Percentiles rank a stretch among this genome's conserved stretches.
These are phyloP conservation scores for Linanthus parryae DNA, from an alignment of 148 eudicot species.

Conservation along the genomic window DNA sequence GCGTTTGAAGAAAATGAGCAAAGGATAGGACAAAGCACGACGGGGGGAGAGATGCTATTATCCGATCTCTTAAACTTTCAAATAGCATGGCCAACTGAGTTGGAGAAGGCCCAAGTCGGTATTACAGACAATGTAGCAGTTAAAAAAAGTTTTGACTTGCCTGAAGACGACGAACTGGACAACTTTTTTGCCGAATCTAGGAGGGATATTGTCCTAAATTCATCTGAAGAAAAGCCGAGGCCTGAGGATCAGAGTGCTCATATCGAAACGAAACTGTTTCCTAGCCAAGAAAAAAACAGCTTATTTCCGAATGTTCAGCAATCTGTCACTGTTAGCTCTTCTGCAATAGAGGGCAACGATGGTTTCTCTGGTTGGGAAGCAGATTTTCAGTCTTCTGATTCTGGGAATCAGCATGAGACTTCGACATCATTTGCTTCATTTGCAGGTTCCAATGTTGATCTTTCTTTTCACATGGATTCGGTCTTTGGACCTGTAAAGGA, in stretches of 20 bases:
- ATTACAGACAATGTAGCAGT: slow-evolving; percentile 15
- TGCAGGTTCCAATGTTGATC: slow-evolving; percentile 22
- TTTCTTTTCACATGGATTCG: slow-evolving; percentile 37
- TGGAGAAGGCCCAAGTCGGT: slow-evolving; percentile 30
- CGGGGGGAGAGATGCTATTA: slow-evolving; percentile 33
- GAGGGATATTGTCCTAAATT: slow-evolving; percentile 16
- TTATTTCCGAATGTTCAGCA: slow-evolving; percentile 31
- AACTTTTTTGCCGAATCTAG: slow-evolving; percentile 35
- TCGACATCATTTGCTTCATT: slow-evolving; percentile 11
- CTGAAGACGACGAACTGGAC: slow-evolving; percentile 47
- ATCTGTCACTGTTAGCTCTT: slow-evolving; percentile 22
- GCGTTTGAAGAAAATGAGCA: slow-evolving; percentile 26
- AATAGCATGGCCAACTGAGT: slow-evolving; percentile 64
- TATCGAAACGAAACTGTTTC: slow-evolving; percentile 22
- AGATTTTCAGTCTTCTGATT: slow-evolving; percentile 63
- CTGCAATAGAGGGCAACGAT: slow-evolving; percentile 21
- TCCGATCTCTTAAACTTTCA: slow-evolving; percentile 62
- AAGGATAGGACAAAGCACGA: slow-evolving; percentile 35
- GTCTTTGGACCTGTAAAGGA: slow-evolving; percentile 26
- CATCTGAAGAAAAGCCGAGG: slow-evolving; percentile 17
- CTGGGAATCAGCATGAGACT: slow-evolving; percentile 17
- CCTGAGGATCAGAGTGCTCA: slow-evolving; percentile 14
- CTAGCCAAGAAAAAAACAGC: slow-evolving; percentile 27
- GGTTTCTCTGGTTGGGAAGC: slow-evolving; percentile 74
- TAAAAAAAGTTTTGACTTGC: slow-evolving; percentile 31